Base-by-base conservation (phyloP, 345 rosid genomes). In the Hypericum androsaemum region DNA sequence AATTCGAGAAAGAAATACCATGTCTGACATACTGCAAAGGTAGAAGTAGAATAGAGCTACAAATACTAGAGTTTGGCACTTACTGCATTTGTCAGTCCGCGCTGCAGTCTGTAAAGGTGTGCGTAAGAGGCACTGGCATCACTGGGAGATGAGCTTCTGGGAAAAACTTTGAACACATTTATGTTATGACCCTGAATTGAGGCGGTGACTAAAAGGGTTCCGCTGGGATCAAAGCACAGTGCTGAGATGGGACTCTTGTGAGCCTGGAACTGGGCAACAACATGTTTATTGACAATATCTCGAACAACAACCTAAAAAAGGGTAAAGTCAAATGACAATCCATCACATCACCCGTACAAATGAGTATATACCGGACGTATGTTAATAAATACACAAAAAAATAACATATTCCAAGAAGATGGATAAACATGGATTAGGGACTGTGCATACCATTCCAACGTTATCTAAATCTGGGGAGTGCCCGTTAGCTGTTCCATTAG, bases 71-170 rank as follows among this genome's bases (percentile, higher is more conserved):
- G 38, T 10, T 39, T 57, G 41, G 53, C 50, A 47, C 88, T 76
- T 82, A 87, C 98, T 15, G 96, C 98, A 72, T 87, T 81, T 22
- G 96, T 92, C 9, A 92, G 69, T 67, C 98, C 98, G 54, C 98
- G 96, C 56, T 88, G 96, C 57, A 92, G 82, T 78, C 74, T 70
- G 76, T 80, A 92, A 60, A 92, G 80, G 74, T 92, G 96, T 14
- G 70, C 69, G 64, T 69, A 79, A 39, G 96, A 66, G 54, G 70
- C 50, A 22, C 64, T 66, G 49, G 22, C 69, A 65, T 72, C 78
- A 10, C 66, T 52, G 7, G 69, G 42, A 37, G 77, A 54, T 13
- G 73, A 74, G 32, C 32, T 22, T 22, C 60, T 79, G 37, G 95
- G 96, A 78, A 79, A 72, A 62, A 92, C 78, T 64, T 76, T 81